Evolutionary conservation across 208 protist genomes (phyloP), one percentile per base, ranked within the genome.

Genomic region (Spongospora subterranea): DNA sequence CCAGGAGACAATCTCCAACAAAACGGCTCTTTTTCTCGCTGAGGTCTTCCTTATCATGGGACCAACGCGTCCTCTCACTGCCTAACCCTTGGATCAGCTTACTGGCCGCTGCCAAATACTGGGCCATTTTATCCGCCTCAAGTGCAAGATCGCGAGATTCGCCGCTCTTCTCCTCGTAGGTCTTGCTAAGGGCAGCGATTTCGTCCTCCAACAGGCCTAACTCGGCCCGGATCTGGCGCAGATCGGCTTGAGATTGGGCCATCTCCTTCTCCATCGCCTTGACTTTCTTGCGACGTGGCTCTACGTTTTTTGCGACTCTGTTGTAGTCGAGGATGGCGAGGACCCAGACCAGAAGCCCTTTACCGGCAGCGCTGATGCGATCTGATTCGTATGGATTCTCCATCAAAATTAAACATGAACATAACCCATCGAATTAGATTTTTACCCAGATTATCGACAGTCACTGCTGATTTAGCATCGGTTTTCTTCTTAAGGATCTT

Each of bases 251-350:
- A 1, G 96, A 96, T 50, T 95, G 94, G 77, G 97, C 95, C 71
- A 98, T 96, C 38, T 96, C 94, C 89, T 97, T 95, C 94, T 98
- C 97, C 91, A 97, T 95, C 90, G 97, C 94, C 20, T 95, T 95
- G 91, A 99, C 98, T 11, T 95, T 94, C 93, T 97, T 94, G 89
- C 97, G 95, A 94, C 98, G 99, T 39, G 98, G 98, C 35, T 98
- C 95, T 39, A 99, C 98, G 90, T 97, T 97, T 94, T 98, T 99
- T 38, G 96, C 96, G 11, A 98, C 97, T 89, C 96, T 95, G 95
- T 98, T 98, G 95, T 99, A 99, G 89, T 97, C 95, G 88, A 98
- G 96, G 94, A 99, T 98, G 66, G 98, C 97, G 92, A 97, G 94
- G 32, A 99, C 97, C 98, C 98, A 99, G 60, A 96, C 96, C 94